A percentile compares a stretch with the other conserved stretches of the same genome.
These are phyloP conservation scores for Pisolithus thermaeus DNA, from an alignment of 1,284 basidiomycete genomes.

Conservation along the genomic window DNA sequence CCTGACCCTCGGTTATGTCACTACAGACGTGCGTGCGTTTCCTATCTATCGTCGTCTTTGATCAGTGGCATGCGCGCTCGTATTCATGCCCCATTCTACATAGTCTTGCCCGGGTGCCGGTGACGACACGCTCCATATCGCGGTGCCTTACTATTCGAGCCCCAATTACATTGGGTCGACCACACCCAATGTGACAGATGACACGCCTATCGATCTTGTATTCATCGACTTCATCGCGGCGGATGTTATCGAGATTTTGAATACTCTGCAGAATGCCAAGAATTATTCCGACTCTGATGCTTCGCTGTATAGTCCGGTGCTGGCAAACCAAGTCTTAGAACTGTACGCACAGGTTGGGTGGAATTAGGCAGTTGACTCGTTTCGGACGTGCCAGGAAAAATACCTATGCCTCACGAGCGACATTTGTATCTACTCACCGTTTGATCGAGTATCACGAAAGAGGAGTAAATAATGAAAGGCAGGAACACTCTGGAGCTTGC, in stretches of 20 bases:
- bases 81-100: background rate
- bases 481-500: no score
- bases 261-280: constrained; percentile 44
- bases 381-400: no score
- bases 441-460: no score
- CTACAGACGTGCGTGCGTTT: constrained; percentile 48
- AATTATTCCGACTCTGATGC: constrained; percentile 50
- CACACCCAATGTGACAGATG: constrained; percentile 42
- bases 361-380: constrained; percentile 36
- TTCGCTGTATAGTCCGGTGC: constrained; percentile 42
- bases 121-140: constrained; percentile 59
- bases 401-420: no score
- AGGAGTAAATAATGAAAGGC: no score
- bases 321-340: constrained; percentile 49
- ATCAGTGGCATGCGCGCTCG: background rate
- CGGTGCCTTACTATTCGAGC: constrained; percentile 47
- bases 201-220: constrained; percentile 58
- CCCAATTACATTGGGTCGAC: constrained; percentile 59
- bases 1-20: constrained; percentile 69
- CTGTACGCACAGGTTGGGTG: constrained; percentile 55
- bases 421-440: no score
- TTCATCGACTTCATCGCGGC: constrained; percentile 62
- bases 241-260: constrained; percentile 50
- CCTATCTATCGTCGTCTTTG: background rate
- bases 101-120: constrained; percentile 67